Percentiles rank a stretch among this genome's conserved stretches.
These are phyloP conservation scores for Termitomyces sp. DNA, from an alignment of 768 basidiomycete genomes.

Conservation along the genomic window DNA sequence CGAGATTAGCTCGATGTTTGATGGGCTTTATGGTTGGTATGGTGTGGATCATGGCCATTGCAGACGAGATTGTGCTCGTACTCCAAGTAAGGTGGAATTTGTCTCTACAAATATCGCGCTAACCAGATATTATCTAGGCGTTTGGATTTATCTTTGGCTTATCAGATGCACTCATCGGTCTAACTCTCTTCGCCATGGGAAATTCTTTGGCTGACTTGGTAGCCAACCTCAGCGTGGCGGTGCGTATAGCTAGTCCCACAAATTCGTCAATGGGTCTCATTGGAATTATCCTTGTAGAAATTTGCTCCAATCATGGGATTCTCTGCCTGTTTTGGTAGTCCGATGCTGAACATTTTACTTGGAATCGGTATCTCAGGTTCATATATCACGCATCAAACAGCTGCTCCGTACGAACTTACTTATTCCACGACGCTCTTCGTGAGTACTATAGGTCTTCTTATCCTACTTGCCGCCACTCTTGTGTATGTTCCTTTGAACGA, in stretches of 20 bases:
- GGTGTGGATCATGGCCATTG: slow-evolving; percentile 98
- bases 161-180: slow-evolving; percentile 94
- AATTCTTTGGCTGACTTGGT: slow-evolving; percentile 96
- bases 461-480: slow-evolving; percentile 68
- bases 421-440: slow-evolving; percentile 84
- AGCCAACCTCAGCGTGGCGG: slow-evolving; percentile 94
- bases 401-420: slow-evolving; percentile 60
- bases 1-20: slow-evolving; percentile 70
- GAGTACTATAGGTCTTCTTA: slow-evolving; percentile 76
- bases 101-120: neutral
- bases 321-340: slow-evolving; percentile 91
- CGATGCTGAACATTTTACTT: slow-evolving; percentile 87
- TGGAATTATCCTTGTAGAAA: slow-evolving; percentile 31
- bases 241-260: slow-evolving; percentile 28
- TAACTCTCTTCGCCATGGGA: slow-evolving; percentile 95
- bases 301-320: slow-evolving; percentile 95
- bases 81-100: slow-evolving; percentile 56
- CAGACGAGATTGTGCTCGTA: slow-evolving; percentile 91
- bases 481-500: slow-evolving; percentile 82
- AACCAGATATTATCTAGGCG: slow-evolving; percentile 47
- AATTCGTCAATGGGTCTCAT: neutral
- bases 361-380: slow-evolving; percentile 92
- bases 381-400: slow-evolving; percentile 67
- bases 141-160: slow-evolving; percentile 93
- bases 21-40: slow-evolving; percentile 90